Evolutionary conservation across 2,329 filamentous ascomycete species (phyloP).

Genomic region (Microdochium trichocladiopsis): DNA sequence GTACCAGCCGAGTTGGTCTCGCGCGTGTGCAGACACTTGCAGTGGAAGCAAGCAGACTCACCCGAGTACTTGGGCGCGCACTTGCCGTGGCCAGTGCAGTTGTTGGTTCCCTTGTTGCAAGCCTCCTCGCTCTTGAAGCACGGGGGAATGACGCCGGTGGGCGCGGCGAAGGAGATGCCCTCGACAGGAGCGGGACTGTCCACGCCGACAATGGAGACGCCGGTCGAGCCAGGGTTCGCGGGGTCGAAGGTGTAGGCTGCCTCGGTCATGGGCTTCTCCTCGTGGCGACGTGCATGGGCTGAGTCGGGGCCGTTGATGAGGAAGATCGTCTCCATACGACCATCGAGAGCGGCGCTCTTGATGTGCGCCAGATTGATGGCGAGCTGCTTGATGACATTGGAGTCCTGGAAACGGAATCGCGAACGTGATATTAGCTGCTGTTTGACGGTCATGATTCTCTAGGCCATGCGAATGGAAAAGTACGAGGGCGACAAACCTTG

Average conservation of each 20-base stretch:
- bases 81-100: constrained; percentile 75
- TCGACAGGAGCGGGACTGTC: constrained; percentile 25
- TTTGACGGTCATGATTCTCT: too few relatives aligned
- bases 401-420: constrained; percentile 26
- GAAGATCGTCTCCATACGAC: constrained; percentile 49
- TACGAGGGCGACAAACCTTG: constrained; percentile 12
- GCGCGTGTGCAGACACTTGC: constrained; percentile 61
- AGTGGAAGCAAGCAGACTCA: constrained; percentile 63
- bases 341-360: constrained; percentile 33
- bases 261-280: constrained; percentile 36
- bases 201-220: constrained; percentile 18
- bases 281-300: constrained; percentile 15
- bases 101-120: constrained; percentile 64
- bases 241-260: constrained; percentile 11
- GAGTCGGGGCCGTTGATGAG: constrained; percentile 43
- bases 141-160: constrained; percentile 46
- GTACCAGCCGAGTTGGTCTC: constrained; percentile 36
- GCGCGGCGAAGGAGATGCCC: constrained; percentile 18
- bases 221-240: constrained; percentile 13
- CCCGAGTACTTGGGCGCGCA: constrained; percentile 60
- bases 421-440: not conserved
- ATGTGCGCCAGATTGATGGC: constrained; percentile 36
- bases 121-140: constrained; percentile 68
- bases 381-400: constrained; percentile 34
- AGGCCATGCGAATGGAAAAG: too few relatives aligned